Evolutionary conservation across 306 rosid species (phyloP).

Genomic region (Cucurbita pepo): DNA sequence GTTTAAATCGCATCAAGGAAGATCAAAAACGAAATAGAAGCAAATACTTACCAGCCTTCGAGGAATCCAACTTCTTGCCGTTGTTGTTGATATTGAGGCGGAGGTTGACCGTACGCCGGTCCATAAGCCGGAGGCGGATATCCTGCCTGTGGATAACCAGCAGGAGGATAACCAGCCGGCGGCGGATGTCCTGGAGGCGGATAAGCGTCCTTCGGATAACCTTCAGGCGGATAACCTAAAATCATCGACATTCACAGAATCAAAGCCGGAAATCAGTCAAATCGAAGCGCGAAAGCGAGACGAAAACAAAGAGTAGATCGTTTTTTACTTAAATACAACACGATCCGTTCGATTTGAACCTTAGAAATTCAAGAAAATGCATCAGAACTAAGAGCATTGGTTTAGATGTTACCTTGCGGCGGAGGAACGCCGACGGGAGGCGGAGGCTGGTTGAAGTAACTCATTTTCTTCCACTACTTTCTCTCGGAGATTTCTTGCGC

Average conservation of each 20-base stretch:
- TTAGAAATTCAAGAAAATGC: neutral
- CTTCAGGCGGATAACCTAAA: constrained; percentile 72
- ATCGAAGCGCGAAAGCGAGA: neutral
- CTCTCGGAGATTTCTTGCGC: constrained; percentile 2
- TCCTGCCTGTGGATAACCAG: constrained; percentile 43
- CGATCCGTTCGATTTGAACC: neutral
- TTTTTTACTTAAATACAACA: neutral
- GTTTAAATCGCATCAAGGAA: neutral
- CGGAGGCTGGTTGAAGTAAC: constrained; percentile 71
- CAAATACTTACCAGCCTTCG: constrained; percentile 57
- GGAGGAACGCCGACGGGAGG: constrained; percentile 95
- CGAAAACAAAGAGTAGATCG: too few relatives aligned
- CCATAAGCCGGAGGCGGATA: constrained; percentile 50
- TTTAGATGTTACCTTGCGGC: constrained; percentile 39
- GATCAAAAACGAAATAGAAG: neutral
- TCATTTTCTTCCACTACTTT: constrained; percentile 21
- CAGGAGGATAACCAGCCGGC: constrained; percentile 32
- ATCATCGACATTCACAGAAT: neutral
- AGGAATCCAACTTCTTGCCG: constrained; percentile 24
- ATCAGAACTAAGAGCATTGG: neutral
- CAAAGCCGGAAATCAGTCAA: neutral
- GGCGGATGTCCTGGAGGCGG: constrained; percentile 67
- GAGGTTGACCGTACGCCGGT: constrained; percentile 75
- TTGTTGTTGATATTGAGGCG: constrained; percentile 27
- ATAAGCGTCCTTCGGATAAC: constrained; percentile 64